phyloP scores from a whole-genome alignment of 345 rosid species.

The Eucalyptus regnans region DNA sequence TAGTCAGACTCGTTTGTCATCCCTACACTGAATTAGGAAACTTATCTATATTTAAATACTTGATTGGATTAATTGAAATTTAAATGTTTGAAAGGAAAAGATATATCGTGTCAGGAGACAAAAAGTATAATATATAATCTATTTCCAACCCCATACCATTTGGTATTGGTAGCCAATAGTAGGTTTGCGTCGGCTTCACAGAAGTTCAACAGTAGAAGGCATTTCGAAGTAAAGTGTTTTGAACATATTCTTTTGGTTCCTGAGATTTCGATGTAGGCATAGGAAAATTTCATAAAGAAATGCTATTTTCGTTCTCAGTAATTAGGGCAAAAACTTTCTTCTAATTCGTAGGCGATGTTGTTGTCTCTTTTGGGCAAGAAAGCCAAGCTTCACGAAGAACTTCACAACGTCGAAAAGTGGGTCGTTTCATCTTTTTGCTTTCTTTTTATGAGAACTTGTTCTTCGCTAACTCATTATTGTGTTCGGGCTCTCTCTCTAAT shows the following conservation, averaged over 20 bases:
- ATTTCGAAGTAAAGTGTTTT: not conserved
- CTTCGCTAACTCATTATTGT: too few species aligned
- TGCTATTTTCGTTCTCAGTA: not conserved
- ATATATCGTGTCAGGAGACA: not conserved
- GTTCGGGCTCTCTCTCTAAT: too few species aligned
- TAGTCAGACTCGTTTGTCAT: not conserved
- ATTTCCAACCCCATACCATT: too few species aligned
- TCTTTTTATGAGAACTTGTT: not conserved
- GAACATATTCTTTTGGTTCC: not conserved
- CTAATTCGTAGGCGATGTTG: slow-evolving; percentile 57
- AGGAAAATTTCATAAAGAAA: not conserved
- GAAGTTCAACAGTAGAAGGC: not conserved
- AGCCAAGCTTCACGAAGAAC: slow-evolving; percentile 80
- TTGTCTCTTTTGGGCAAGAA: slow-evolving; percentile 57
- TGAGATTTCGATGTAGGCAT: not conserved
- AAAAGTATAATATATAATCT: too few species aligned
- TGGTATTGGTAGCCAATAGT: not conserved
- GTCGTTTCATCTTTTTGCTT: slow-evolving; percentile 5
- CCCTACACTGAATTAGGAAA: not conserved
- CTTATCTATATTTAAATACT: too few species aligned
- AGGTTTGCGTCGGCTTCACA: too few species aligned
- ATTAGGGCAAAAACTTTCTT: slow-evolving; percentile 51
- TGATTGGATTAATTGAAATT: too few species aligned
- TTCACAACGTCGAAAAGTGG: slow-evolving; percentile 65
- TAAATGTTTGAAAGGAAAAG: not conserved